Evolutionary conservation across 2,329 filamentous ascomycete genomes (phyloP), one percentile per base, ranked within the genome.

Genomic region (Lecanoromycetidae sp.): DNA sequence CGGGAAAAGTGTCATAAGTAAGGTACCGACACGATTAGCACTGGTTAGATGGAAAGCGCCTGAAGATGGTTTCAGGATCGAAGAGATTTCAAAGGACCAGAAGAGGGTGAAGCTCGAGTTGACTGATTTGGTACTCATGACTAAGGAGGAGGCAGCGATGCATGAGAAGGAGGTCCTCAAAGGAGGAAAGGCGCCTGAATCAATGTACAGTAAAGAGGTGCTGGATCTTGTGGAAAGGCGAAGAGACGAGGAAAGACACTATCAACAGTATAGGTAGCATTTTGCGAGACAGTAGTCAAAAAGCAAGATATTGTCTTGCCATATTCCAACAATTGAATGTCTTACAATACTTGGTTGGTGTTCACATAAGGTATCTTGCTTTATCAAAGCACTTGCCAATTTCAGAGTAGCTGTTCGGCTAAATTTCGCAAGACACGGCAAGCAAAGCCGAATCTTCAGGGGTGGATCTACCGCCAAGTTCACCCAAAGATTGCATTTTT

Each of bases 61-160:
- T 0, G 64, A 66, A 6, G 63, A 63, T 22, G 74, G 74, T 20
- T 84, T 77, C 54, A 69, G 76, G 48, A 66, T 74, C 12, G 82
- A 87, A 34, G 70, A 76, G 45, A 73, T 72, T 26, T 76, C 77
- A 33, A 73, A 80, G n/a, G 78, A 80, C 19, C 88, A 96, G 62
- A 93, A 84, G 59, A 79, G 74, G 37, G 80, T 84, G n/a, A 75
- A 72, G 2, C 56, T 96, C 4, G 64, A 71, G 26, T 65, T 90
- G 56, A 71, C 74, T 23, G 81, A 94, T 37, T 61, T 95, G 51
- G 87, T 94, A 0, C 84, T 84, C 57, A 86, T 95, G 85, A 95
- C 88, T 1, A 94, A 88, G 62, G 88, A 95, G 52, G 88, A 95
- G 64, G 85, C 84, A 3, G 67, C 72, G 13, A 72, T 76, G 49